Conservation (phyloP, 2,329 filamentous ascomycete species). For the Furcasterigmium sp. region DNA sequence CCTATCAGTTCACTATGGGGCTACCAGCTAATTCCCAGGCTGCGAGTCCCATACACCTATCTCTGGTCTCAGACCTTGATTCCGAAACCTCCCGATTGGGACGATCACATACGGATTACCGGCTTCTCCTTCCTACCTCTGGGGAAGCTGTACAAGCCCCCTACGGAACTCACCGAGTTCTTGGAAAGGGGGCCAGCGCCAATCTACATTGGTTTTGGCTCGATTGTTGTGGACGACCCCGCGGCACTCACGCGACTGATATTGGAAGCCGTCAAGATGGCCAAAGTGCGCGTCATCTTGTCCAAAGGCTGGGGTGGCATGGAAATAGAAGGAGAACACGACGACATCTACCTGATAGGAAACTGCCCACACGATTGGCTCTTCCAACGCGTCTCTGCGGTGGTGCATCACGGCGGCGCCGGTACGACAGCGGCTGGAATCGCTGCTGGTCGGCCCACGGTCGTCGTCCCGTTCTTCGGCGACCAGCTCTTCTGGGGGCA, state of each 20-base stretch:
- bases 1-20: slow-evolving; percentile 61
- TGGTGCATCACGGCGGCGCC: slow-evolving; percentile 61
- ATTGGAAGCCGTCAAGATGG: slow-evolving; percentile 50
- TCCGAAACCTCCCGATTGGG: slow-evolving; percentile 62
- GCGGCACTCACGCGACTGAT: slow-evolving; percentile 52
- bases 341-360: slow-evolving; percentile 55
- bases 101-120: slow-evolving; percentile 50
- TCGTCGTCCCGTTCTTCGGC: slow-evolving; percentile 64
- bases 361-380: slow-evolving; percentile 65
- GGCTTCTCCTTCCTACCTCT: slow-evolving; percentile 58
- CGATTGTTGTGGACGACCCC: slow-evolving; percentile 60
- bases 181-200: slow-evolving; percentile 52
- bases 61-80: slow-evolving; percentile 65
- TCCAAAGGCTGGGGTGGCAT: slow-evolving; percentile 62
- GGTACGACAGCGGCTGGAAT: slow-evolving; percentile 61
- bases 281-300: slow-evolving; percentile 55
- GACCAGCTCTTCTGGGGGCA: slow-evolving; percentile 64
- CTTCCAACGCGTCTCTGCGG: slow-evolving; percentile 51
- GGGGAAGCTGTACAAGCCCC: slow-evolving; percentile 46
- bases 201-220: slow-evolving; percentile 63
- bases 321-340: slow-evolving; percentile 44
- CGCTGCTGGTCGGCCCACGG: slow-evolving; percentile 53
- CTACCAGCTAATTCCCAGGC: slow-evolving; percentile 55
- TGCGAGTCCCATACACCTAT: slow-evolving; percentile 64
- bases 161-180: slow-evolving; percentile 47